These are phyloP conservation scores for Rossbeevera mucosa DNA, from an alignment of 768 basidiomycete genomes.

Conservation along the genomic window DNA sequence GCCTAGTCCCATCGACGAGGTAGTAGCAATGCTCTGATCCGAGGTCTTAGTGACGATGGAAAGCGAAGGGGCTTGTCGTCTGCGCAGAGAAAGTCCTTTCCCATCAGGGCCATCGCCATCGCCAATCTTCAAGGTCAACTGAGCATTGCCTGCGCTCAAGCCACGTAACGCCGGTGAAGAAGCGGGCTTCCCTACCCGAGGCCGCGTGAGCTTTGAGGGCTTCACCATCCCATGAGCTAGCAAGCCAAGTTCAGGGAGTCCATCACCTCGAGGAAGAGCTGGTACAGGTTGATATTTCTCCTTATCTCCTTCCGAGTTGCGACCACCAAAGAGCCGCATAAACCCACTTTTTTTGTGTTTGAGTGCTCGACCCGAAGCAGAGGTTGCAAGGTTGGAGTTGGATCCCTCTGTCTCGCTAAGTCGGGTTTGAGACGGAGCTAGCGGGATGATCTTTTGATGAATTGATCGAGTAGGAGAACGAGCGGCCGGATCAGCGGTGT, in stretches of 20 bases:
- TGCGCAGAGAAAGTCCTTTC: constrained; percentile 23
- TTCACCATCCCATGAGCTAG: constrained; percentile 26
- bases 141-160: constrained; percentile 6
- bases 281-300: constrained; percentile 48
- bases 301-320: constrained; percentile 28
- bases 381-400: constrained; percentile 13
- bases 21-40: constrained; percentile 10
- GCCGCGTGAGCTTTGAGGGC: constrained; percentile 23
- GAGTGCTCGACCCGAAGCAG: constrained; percentile 41
- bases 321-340: constrained; percentile 68
- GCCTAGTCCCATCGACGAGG: constrained; percentile 11
- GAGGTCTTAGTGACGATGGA: constrained; percentile 27
- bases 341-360: constrained; percentile 82
- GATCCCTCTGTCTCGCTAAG: constrained; percentile 45
- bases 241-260: constrained; percentile 26
- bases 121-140: constrained; percentile 15
- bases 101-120: constrained; percentile 14
- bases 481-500: constrained; percentile 16
- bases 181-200: constrained; percentile 41
- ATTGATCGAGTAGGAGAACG: constrained; percentile 53
- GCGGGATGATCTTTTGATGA: constrained; percentile 39
- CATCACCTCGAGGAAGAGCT: constrained; percentile 47
- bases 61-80: constrained; percentile 27
- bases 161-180: constrained; percentile 35
- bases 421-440: constrained; percentile 34